phyloP scores from a whole-genome alignment of 345 rosid genomes.

The Citrus glauca region DNA sequence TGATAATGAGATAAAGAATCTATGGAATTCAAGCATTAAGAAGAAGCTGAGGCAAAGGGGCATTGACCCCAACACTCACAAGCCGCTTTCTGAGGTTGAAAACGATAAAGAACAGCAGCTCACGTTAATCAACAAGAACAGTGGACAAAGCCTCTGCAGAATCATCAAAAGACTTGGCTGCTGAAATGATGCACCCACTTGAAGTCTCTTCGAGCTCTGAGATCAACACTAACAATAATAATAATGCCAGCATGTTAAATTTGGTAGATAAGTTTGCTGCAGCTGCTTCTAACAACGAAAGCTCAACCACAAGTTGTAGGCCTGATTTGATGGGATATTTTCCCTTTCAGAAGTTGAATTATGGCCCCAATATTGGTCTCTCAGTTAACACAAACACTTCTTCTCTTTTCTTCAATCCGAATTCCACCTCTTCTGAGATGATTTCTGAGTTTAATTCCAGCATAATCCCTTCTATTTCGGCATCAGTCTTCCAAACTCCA shows the following conservation, averaged over 20 bases:
- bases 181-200: conserved; percentile 14
- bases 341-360: conserved; percentile 56
- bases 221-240: background rate
- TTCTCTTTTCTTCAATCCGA: conserved; percentile 36
- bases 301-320: conserved; percentile 21
- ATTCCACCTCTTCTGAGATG: conserved; percentile 28
- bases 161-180: conserved; percentile 18
- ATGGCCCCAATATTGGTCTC: conserved; percentile 35
- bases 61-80: conserved; percentile 64
- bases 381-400: conserved; percentile 27
- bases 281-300: conserved; percentile 14
- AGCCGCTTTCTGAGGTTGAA: conserved; percentile 46
- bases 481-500: conserved; percentile 42
- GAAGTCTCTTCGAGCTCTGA: conserved; percentile 25
- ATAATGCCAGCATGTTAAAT: conserved; percentile 2
- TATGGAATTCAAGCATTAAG: conserved; percentile 64
- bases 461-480: conserved; percentile 28
- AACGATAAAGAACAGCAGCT: conserved; percentile 31
- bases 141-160: conserved; percentile 18
- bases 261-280: conserved; percentile 36
- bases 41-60: conserved; percentile 63
- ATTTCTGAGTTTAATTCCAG: conserved; percentile 27
- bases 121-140: conserved; percentile 11
- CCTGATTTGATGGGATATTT: conserved; percentile 45
- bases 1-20: conserved; percentile 62